Evolutionary conservation across 257 asterid species (phyloP), one percentile per base, ranked within the genome.

Genomic region (Solanum lycopersicoides): DNA sequence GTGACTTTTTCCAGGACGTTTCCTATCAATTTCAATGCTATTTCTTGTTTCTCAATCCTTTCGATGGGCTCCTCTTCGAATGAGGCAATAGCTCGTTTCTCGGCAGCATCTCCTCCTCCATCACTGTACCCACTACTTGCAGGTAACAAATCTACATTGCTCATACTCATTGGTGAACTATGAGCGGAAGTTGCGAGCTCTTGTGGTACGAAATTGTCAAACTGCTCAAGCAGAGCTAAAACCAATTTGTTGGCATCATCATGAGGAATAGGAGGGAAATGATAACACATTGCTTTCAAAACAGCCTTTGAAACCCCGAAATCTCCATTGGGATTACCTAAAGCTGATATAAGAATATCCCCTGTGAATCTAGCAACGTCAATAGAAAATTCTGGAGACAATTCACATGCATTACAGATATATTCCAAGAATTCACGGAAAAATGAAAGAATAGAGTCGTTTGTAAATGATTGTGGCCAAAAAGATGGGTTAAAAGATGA

Each of bases 381-480:
- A 23, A 92, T 75, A 20, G 93, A 93, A 60, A 97, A 93, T 82
- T 93, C 98, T 42, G 95, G 86, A 13, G 95, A 95, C 10, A 84
- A 71, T 47, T 93, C 95, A 12, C 94, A 90, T 10, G 99, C 98
- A 86, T 82, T 86, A 44, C 93, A 92, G 72, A 97, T 79, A 87
- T 94, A 97, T 74, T 73, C 69, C 88, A 97, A 88, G 59, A 93
- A 94, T 85, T 96, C 98, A 34, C 84, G 88, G 65, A 86, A 97
- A 88, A 97, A 95, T 2, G 95, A 90, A 25, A 95, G 89, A 86
- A 95, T 91, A 14, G 98, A 90, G 83, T 93, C 99, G 4, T 79
- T 23, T 18, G 94, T 87, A 85, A 92, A 93, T 5, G 99, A 93
- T 87, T 94, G 99, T 39, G 99, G 99, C 99, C 99, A 97, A 90